Conservation (phyloP, 768 basidiomycete genomes). For the Leccinum boreale region DNA sequence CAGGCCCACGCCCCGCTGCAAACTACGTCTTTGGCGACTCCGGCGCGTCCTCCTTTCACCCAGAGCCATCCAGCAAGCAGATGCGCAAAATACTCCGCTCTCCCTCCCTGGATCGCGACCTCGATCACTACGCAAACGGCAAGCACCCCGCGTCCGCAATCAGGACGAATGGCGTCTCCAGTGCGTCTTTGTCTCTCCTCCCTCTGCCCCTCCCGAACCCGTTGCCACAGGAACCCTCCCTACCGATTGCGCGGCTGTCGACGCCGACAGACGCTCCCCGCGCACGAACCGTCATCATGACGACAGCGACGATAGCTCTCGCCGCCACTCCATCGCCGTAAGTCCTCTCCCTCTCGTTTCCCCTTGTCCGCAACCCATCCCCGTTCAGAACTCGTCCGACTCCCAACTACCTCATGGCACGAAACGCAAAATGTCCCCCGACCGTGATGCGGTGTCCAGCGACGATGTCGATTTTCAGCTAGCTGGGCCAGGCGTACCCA, state of each 20-base stretch:
- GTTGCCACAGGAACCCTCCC: conserved; percentile 28
- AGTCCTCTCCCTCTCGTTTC: conserved; percentile 27
- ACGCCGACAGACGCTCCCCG: conserved; percentile 31
- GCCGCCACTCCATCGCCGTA: conserved; percentile 69
- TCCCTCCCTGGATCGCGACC: conserved; percentile 46
- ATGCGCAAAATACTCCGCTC: conserved; percentile 60
- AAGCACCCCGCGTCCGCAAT: conserved; percentile 17
- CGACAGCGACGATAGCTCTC: conserved; percentile 64
- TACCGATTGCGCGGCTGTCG: neutral
- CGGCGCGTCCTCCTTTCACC: conserved; percentile 30
- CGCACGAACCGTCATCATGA: conserved; percentile 38
- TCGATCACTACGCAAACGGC: conserved; percentile 17
- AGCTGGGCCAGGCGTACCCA: conserved; percentile 64
- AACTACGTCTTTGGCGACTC: conserved; percentile 69
- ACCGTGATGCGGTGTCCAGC: conserved; percentile 49
- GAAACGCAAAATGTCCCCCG: conserved; percentile 82
- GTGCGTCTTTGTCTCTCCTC: conserved; percentile 19
- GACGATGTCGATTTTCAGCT: conserved; percentile 69
- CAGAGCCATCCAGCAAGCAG: conserved; percentile 37
- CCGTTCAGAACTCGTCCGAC: conserved; percentile 34
- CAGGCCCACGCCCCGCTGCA: conserved; percentile 56
- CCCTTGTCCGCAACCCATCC: neutral
- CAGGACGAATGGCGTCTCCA: conserved; percentile 21
- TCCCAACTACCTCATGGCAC: conserved; percentile 54
- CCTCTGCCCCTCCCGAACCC: conserved; percentile 5